phyloP scores from a whole-genome alignment of 768 basidiomycete species.

The Tulasnella calospora region DNA sequence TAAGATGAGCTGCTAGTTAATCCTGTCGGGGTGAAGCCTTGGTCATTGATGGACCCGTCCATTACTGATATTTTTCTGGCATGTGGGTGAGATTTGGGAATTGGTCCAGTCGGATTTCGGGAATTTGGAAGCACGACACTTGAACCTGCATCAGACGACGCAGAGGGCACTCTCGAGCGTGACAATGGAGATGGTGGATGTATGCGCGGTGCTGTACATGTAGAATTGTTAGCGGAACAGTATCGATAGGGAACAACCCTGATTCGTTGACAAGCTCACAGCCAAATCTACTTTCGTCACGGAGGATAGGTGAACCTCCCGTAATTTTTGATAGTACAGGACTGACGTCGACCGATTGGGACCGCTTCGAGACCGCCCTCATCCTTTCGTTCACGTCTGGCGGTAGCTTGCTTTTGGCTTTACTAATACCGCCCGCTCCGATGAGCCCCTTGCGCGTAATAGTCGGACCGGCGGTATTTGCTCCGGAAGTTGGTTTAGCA shows the following conservation, averaged over 20 bases:
- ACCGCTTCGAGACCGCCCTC: slow-evolving; percentile 53
- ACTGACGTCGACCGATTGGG: slow-evolving; percentile 61
- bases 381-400: slow-evolving; percentile 47
- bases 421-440: slow-evolving; percentile 29
- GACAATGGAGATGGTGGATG: slow-evolving; percentile 20
- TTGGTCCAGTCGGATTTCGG: slow-evolving; percentile 15
- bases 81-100: slow-evolving; percentile 36
- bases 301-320: not conserved
- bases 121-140: slow-evolving; percentile 40
- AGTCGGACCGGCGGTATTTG: not conserved
- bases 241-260: not conserved
- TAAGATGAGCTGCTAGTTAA: not conserved
- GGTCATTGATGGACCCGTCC: not conserved
- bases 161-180: slow-evolving; percentile 19
- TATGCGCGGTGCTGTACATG: not conserved
- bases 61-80: slow-evolving; percentile 36
- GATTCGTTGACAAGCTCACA: not conserved
- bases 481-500: not conserved
- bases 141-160: slow-evolving; percentile 37
- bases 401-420: slow-evolving; percentile 30
- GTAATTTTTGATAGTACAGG: slow-evolving; percentile 30
- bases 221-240: not conserved
- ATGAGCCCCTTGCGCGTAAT: slow-evolving; percentile 21
- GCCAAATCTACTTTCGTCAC: not conserved
- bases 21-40: slow-evolving; percentile 25